Percentiles rank a stretch among this genome's conserved stretches.
Conservation (phyloP, 768 basidiomycete genomes). For the Naganishia kalamii region DNA sequence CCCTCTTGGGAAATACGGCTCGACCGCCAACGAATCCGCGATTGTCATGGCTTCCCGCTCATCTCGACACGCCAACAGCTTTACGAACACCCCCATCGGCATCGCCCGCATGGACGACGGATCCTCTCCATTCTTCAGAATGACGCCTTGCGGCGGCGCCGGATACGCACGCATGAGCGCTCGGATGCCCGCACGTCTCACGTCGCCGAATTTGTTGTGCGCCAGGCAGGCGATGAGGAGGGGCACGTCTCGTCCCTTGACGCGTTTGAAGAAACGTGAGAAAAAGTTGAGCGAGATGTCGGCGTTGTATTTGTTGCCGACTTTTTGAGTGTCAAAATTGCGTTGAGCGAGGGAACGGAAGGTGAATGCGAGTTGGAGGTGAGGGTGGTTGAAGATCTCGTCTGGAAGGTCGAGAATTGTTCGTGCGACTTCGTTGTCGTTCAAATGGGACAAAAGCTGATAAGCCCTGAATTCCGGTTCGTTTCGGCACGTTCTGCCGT, state of each 20-base stretch:
- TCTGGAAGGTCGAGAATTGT: conserved; percentile 55
- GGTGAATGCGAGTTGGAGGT: conserved; percentile 72
- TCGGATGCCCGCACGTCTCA: conserved; percentile 49
- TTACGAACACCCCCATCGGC: conserved; percentile 38
- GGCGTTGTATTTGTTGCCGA: conserved; percentile 55
- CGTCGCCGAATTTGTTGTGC: conserved; percentile 69
- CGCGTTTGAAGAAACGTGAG: conserved; percentile 61
- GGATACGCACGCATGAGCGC: conserved; percentile 53
- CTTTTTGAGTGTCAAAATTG: conserved; percentile 53
- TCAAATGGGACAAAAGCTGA: conserved; percentile 84
- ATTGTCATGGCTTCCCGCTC: conserved; percentile 37
- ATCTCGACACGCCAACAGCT: conserved; percentile 47
- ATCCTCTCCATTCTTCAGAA: conserved; percentile 48
- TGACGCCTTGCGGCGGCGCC: conserved; percentile 24
- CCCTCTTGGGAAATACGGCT: conserved; percentile 25
- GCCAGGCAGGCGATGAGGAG: conserved; percentile 84
- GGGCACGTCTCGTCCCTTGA: conserved; percentile 65
- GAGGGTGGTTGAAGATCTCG: conserved; percentile 62
- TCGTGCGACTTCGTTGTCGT: conserved; percentile 72
- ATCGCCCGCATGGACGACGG: conserved; percentile 38
- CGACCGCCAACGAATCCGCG: conserved; percentile 28
- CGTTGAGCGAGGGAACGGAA: conserved; percentile 75
- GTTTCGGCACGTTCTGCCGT: conserved; percentile 54
- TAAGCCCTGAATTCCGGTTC: conserved; percentile 96
- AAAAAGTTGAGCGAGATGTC: conserved; percentile 55